Evolutionary conservation across 2,329 filamentous ascomycete genomes (phyloP), one percentile per base, ranked within the genome.

Genomic region (Xylariaceae sp.): DNA sequence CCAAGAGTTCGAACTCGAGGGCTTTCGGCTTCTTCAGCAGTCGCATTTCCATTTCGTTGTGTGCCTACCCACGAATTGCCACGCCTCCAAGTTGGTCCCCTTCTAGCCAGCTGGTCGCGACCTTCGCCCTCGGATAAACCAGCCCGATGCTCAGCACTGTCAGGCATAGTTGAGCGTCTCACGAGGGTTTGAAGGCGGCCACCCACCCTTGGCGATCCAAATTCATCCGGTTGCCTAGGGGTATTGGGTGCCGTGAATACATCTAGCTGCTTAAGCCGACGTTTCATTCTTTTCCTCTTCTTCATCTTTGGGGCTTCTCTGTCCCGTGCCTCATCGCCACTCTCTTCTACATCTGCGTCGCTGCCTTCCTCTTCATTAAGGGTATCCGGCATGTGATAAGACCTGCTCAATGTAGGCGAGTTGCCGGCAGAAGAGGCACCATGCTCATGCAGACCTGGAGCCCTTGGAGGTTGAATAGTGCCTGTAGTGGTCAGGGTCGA

Each of bases 281-380:
- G 83, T 59, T 83, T 81, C 65, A 81, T 87, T 69, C 84, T 86
- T 62, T 85, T 83, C 73, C 87, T 87, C 73, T 82, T 87, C 74
- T 84, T 90, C 28, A 79, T 79, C 60, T 82, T 83, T 2, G 74
- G 66, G 24, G 74, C 68, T 49, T 79, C 61, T 77, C 12, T 76
- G 70, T n/a, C 74, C 67, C 16, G 76, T 76, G n/a, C 82, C 69
- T 96, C 93, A 49, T 92, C 91, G 0, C 87, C 90, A 40, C 92
- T 96, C 70, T 95, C 91, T 71, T 96, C 93, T 1, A 88, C 91
- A 71, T 95, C 91, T 1, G 89, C 86, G 71, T 93, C 91, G 71
- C 87, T 90, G 17, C 85, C 86, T 60, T 82, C 82, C 57, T 83
- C 82, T 23, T 78, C 77, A 39, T 79, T 75, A 7, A 86, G 71